Evolutionary conservation across 176 grass and related monocot species (phyloP).

Genomic region (Raddia guianensis): DNA sequence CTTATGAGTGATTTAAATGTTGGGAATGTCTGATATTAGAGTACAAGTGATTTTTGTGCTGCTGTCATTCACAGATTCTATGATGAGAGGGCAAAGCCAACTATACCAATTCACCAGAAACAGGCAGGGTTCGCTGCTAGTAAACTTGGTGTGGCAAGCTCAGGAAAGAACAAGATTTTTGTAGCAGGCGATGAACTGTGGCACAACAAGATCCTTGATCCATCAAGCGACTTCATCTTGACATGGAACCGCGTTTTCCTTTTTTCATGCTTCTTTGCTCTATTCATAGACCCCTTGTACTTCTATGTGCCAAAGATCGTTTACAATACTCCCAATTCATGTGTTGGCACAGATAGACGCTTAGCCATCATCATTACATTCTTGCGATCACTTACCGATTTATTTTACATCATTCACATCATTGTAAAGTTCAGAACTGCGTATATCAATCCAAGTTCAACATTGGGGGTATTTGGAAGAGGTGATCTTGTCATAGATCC

Average conservation of each 20-base stretch:
- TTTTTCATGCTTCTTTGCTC: slow-evolving; percentile 62
- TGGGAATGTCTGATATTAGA: background rate
- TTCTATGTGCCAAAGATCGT: slow-evolving; percentile 80
- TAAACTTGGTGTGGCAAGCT: slow-evolving; percentile 41
- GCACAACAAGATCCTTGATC: slow-evolving; percentile 67
- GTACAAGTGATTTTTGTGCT: background rate
- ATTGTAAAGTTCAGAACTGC: slow-evolving; percentile 89
- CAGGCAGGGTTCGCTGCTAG: slow-evolving; percentile 49
- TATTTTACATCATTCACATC: slow-evolving; percentile 82
- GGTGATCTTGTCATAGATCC: slow-evolving; percentile 83
- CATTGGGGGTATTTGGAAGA: slow-evolving; percentile 78
- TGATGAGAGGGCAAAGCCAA: slow-evolving; percentile 57
- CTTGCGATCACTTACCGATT: slow-evolving; percentile 70
- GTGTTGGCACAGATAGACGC: slow-evolving; percentile 57
- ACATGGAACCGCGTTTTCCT: slow-evolving; percentile 87
- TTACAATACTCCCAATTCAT: slow-evolving; percentile 33
- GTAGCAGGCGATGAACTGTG: slow-evolving; percentile 51
- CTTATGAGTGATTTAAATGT: background rate
- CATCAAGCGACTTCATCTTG: slow-evolving; percentile 74
- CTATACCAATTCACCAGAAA: slow-evolving; percentile 61
- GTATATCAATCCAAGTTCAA: slow-evolving; percentile 68
- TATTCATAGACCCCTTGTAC: slow-evolving; percentile 94
- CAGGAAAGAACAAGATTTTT: slow-evolving; percentile 59
- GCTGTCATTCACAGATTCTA: slow-evolving; percentile 51
- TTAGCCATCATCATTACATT: slow-evolving; percentile 68